Evolutionary conservation across 208 protist species (phyloP), one percentile per base, ranked within the genome.

Genomic region (Trypanosoma mega): DNA sequence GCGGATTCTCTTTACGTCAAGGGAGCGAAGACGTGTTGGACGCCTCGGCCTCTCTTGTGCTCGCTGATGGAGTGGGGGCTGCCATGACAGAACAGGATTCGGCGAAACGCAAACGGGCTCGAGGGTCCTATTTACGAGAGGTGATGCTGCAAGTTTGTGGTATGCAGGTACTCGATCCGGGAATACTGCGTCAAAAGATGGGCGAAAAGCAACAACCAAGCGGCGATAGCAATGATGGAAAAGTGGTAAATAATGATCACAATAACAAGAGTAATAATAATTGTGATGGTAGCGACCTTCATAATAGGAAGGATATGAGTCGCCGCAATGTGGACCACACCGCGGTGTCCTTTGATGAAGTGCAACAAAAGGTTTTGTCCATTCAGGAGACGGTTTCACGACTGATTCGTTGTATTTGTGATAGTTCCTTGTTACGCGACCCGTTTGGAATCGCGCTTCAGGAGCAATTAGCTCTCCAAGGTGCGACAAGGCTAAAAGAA

Each of bases 131-230:
- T 46, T 8, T 60, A 18, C 23, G 24, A 12, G 63, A 68, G 44
- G 63, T 68, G 12, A 55, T 68, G 63, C 53, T 30, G 3, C 52
- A 61, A 46, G 63, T 68, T 5, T 68, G 63, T 24, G 63, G 63
- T 16, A 61, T 68, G 53, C 63, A 68, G 34, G 11, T 68, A 21
- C 53, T 68, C 20, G 63, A 68, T 30, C 53, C 63, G 8, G 18
- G 39, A n/a, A 18, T 54, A 2, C 12, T 68, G 12, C 36, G 27
- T n/a, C n/a, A n/a, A n/a, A n/a, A n/a, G n/a, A n/a, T n/a, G n/a
- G n/a, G n/a, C n/a, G n/a, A n/a, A n/a, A n/a, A n/a, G n/a, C n/a
- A n/a, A n/a, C n/a, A n/a, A n/a, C n/a, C n/a, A n/a, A n/a, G n/a
- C n/a, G n/a, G 20, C 2, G 3, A n/a, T 14, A 34, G 24, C 8